phyloP scores from a whole-genome alignment of 2,329 filamentous ascomycete genomes.

The Fusarium phyllophilum region DNA sequence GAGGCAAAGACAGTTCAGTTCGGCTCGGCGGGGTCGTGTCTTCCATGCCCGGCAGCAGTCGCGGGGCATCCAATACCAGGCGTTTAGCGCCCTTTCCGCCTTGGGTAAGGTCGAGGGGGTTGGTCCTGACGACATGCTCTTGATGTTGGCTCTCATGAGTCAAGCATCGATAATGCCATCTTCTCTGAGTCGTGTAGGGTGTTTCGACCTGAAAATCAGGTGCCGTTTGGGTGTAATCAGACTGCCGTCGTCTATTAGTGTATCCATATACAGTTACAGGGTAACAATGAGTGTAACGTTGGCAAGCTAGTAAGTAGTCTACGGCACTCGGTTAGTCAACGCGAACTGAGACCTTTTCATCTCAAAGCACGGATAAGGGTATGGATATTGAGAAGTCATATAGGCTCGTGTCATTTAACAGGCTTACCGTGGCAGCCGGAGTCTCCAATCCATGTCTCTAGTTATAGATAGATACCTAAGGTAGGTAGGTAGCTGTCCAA shows the following conservation, averaged over 20 bases:
- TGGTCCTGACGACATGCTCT: neutral
- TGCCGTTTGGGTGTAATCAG: neutral
- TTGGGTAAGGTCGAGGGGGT: conserved; percentile 15
- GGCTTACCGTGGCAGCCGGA: no score
- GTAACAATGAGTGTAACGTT: neutral
- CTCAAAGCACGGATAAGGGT: neutral
- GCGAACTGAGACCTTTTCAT: neutral
- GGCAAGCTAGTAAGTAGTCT: neutral
- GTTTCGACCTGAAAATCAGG: neutral
- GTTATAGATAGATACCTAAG: no score
- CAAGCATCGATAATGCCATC: conserved; percentile 18
- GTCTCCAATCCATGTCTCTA: neutral
- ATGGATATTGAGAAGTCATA: neutral
- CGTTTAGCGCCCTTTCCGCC: conserved; percentile 24
- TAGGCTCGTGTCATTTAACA: neutral
- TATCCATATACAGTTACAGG: neutral
- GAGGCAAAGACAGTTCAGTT: conserved; percentile 3
- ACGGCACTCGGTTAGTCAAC: neutral
- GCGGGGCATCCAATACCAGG: conserved; percentile 23
- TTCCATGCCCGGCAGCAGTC: conserved; percentile 14
- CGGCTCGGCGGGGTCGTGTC: conserved; percentile 29
- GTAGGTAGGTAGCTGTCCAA: no score
- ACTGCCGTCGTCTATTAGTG: neutral
- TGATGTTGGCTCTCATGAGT: conserved; percentile 14
- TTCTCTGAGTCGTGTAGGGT: conserved; percentile 25